Evolutionary conservation across 352 stramenopile species (phyloP), one percentile per base, ranked within the genome.

Genomic region (Globisporangium mamillatum): DNA sequence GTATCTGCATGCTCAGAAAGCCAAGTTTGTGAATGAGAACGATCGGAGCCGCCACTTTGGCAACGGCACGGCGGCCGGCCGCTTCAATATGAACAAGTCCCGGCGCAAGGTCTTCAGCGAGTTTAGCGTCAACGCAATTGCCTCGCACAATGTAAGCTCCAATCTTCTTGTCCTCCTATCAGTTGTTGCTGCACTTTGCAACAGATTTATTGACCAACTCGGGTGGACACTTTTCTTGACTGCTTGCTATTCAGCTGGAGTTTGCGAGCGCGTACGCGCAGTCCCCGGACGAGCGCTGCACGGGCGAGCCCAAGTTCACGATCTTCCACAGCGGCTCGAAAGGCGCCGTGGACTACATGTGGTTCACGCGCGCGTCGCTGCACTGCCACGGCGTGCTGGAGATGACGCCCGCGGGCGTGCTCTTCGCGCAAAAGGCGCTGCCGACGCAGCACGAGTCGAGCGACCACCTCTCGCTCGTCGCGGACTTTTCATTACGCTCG

Each of bases 271-370:
- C 84, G 34, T 92, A 92, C 53, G 84, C 81, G 6, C 84, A 92
- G 55, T 64, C 57, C 12, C 84, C 84, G 2, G 80, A 80, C 48
- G 55, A 72, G 9, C 27, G 53, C 3, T 80, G 74, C 63, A 92
- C 81, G 4, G 84, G 84, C 20, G 84, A 92, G 56, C 84, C 84
- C 16, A 88, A 89, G 73, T 90, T 88, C 58, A 92, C 84, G 63
- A 89, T 81, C 34, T 90, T 89, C 68, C 84, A 92, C 66, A 78
- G 72, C 18, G 71, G 74, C 44, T 80, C 76, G 46, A 90, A 90
- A 53, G 70, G 63, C 27, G 74, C 84, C 5, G 84, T 92, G 34
- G 84, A 92, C 76, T 92, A 92, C 72, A 78, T 92, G 48, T 92
- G 84, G 84, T 90, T 77, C 72, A 79, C 81, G 29, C 67, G 44